These are phyloP conservation scores for Zymoseptoria crescenta DNA, from an alignment of 2,329 filamentous ascomycete species.

Conservation along the genomic window DNA sequence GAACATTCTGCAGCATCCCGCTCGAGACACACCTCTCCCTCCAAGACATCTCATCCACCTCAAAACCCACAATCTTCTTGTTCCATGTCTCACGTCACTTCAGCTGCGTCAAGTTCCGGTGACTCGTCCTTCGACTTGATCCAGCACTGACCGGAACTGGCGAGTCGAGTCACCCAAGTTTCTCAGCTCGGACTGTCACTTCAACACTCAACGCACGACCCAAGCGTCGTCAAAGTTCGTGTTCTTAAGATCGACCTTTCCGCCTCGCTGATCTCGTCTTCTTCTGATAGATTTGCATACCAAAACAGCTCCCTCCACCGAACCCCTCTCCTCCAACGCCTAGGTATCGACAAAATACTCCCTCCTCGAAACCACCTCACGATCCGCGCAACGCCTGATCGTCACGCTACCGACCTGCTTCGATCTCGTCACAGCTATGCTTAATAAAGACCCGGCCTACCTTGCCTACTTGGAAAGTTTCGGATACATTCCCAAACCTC, in stretches of 20 bases:
- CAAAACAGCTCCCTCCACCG: neutral
- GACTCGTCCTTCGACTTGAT: neutral
- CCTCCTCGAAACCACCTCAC: too few species aligned
- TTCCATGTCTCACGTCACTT: neutral
- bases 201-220: neutral
- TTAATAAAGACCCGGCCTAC: neutral
- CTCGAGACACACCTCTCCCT: neutral
- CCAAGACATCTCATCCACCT: neutral
- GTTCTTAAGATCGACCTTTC: neutral
- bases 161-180: neutral
- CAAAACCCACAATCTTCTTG: neutral
- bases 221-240: neutral
- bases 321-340: neutral
- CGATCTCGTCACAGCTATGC: neutral
- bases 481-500: neutral
- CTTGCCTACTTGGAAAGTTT: neutral
- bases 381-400: too few species aligned
- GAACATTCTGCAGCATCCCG: too few species aligned
- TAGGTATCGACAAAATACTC: too few species aligned
- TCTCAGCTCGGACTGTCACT: neutral
- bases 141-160: neutral
- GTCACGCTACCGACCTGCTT: neutral
- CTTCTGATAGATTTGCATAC: neutral
- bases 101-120: neutral
- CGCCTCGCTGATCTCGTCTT: neutral